Evolutionary conservation across 2,329 filamentous ascomycete genomes (phyloP), one percentile per base, ranked within the genome.

Genomic region (Aspergillus melleus): DNA sequence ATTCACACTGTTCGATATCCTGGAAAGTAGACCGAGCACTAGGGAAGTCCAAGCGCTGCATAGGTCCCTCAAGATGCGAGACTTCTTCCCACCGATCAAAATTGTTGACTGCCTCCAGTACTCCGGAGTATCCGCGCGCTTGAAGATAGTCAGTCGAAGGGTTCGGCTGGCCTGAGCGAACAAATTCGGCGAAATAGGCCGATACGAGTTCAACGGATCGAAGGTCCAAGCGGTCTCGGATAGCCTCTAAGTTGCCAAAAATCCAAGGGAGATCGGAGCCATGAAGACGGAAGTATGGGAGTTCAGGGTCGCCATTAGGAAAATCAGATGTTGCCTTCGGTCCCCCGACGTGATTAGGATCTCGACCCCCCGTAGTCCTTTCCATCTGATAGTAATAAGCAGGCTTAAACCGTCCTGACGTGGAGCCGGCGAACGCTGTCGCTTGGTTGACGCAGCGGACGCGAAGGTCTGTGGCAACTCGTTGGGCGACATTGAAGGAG

Each of bases 361-460:
- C 81, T 46, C 80, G 79, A 1, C 80, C 81, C 61, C 79, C 77
- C 60, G 81, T 83, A 0, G 81, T 81, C 46, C 84, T 79, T 60
- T 85, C 81, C 63, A 86, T 82, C 67, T 86, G 82, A 72, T 87
- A 87, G 68, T 81, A 86, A 68, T 84, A 87, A 0, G 84, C 75
- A 8, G 74, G 71, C 42, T 75, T 66, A 66, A 86, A 82, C 0
- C 79, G 77, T 3, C 74, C 74, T 14, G 76, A 78, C 16, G 62
- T 57, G 0, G 80, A 72, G 2, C 80, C 83, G 0, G 82, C 77
- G 66, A 81, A 82, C 6, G 81, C 80, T 3, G 84, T 86, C 5
- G 84, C 84, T 68, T 86, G 80, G 68, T 85, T 83, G 51, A 83
- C 72, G 70, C 85, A 88, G 55, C 84, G 81, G 76, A 86, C 86